Conservation (phyloP, 2,329 filamentous ascomycete species). For the Exserohilum turcica region DNA sequence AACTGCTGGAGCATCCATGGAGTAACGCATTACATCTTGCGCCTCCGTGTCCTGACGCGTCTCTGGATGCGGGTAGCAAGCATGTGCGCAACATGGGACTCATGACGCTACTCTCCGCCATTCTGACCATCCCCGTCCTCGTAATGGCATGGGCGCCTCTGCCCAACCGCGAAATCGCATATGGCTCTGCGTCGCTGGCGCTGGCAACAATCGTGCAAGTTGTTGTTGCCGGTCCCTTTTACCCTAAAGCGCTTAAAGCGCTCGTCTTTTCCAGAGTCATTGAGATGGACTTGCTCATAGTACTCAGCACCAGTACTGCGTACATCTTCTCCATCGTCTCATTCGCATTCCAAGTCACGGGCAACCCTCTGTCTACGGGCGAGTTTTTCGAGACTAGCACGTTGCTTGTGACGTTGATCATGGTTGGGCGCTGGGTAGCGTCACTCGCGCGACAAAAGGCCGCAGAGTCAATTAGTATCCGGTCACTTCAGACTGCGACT, state of each 20-base stretch:
- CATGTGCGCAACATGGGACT: slow-evolving; percentile 60
- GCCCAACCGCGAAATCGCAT: slow-evolving; percentile 52
- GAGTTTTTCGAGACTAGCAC: slow-evolving; percentile 63
- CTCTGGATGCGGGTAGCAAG: slow-evolving; percentile 57
- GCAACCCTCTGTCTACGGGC: slow-evolving; percentile 48
- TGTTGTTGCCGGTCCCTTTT: slow-evolving; percentile 69
- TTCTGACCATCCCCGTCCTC: slow-evolving; percentile 55
- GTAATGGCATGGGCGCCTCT: slow-evolving; percentile 72
- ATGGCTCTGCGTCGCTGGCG: slow-evolving; percentile 61
- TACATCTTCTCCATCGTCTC: slow-evolving; percentile 47
- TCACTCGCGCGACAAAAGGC: slow-evolving; percentile 57
- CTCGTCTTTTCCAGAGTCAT: slow-evolving; percentile 64
- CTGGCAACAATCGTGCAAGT: slow-evolving; percentile 71
- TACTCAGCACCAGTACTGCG: slow-evolving; percentile 6
- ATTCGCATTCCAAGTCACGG: slow-evolving; percentile 49
- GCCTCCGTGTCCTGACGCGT: slow-evolving; percentile 52
- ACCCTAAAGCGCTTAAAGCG: slow-evolving; percentile 66
- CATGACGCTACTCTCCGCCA: slow-evolving; percentile 42
- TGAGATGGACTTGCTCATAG: slow-evolving; percentile 65
- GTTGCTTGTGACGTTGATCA: slow-evolving; percentile 59
- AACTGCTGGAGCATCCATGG: slow-evolving; percentile 50
- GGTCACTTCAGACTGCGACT: slow-evolving; percentile 62
- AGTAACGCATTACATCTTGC: slow-evolving; percentile 49
- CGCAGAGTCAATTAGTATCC: slow-evolving; percentile 56
- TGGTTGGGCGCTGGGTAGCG: slow-evolving; percentile 57